phyloP scores from a whole-genome alignment of 345 rosid genomes.

The Eucalyptus curtisii region DNA sequence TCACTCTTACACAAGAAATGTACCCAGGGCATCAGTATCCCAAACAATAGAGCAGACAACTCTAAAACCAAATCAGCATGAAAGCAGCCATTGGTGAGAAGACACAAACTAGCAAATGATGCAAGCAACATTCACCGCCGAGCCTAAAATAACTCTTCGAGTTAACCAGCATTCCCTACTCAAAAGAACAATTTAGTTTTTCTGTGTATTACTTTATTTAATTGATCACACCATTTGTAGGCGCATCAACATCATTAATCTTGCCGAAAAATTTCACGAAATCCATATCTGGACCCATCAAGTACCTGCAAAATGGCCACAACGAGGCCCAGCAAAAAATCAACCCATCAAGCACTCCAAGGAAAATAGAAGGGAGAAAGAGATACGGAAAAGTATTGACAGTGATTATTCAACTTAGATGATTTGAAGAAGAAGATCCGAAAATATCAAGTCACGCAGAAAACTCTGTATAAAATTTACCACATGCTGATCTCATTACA shows the following conservation, averaged over 20 bases:
- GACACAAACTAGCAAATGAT: neutral
- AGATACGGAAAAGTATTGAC: neutral
- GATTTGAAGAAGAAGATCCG: neutral
- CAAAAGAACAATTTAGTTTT: neutral
- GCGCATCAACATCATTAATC: constrained; percentile 67
- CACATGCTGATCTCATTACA: neutral
- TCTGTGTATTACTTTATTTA: constrained; percentile 53
- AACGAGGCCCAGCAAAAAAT: neutral
- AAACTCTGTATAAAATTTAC: neutral
- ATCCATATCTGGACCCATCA: constrained; percentile 84
- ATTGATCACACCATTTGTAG: constrained; percentile 58
- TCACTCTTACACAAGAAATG: neutral
- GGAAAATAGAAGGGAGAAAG: neutral
- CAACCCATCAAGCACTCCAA: neutral
- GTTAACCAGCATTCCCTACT: neutral
- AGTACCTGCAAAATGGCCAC: constrained; percentile 42
- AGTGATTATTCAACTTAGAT: neutral
- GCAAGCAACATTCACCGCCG: neutral
- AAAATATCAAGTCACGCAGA: neutral
- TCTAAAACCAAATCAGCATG: neutral
- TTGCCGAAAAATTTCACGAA: constrained; percentile 89
- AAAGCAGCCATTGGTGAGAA: neutral
- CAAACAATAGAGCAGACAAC: neutral
- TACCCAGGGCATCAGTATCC: neutral
- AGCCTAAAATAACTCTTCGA: neutral